Evolutionary conservation across 176 grass and related monocot genomes (phyloP).

Genomic region (Ensete ventricosum): DNA sequence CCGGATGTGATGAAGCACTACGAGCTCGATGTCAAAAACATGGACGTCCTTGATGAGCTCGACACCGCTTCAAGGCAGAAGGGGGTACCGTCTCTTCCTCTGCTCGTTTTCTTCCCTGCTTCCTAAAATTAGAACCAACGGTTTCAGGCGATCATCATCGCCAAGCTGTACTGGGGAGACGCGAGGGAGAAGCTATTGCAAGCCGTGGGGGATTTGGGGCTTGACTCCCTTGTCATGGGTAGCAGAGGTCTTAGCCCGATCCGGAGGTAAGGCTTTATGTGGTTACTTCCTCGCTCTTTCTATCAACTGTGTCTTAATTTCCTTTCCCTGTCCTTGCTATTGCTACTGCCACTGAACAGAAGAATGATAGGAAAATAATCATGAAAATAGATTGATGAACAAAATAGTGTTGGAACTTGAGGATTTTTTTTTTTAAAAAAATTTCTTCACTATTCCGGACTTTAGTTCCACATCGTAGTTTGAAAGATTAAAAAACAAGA

Average conservation of each 20-base stretch:
- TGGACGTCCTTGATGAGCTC: conserved; percentile 46
- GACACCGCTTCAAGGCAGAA: conserved; percentile 33
- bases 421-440: too few relatives aligned
- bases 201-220: conserved; percentile 46
- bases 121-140: not conserved
- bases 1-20: conserved; percentile 48
- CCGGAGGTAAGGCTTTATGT: conserved; percentile 36
- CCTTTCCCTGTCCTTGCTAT: too few relatives aligned
- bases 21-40: conserved; percentile 31
- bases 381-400: too few relatives aligned
- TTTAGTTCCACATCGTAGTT: too few relatives aligned
- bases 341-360: too few relatives aligned
- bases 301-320: too few relatives aligned
- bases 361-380: too few relatives aligned
- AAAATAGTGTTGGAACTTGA: too few relatives aligned
- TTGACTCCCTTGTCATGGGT: conserved; percentile 67
- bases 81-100: conserved; percentile 24
- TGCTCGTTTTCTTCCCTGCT: not conserved
- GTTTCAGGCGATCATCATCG: conserved; percentile 44
- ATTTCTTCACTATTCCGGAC: too few relatives aligned
- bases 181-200: conserved; percentile 85
- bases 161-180: conserved; percentile 90
- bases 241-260: conserved; percentile 74
- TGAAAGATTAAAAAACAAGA: too few relatives aligned
- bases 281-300: too few relatives aligned